A percentile compares a stretch with the other conserved stretches of the same genome.
Conservation (phyloP, 495 filamentous ascomycete genomes). For the Parmelia sp. region DNA sequence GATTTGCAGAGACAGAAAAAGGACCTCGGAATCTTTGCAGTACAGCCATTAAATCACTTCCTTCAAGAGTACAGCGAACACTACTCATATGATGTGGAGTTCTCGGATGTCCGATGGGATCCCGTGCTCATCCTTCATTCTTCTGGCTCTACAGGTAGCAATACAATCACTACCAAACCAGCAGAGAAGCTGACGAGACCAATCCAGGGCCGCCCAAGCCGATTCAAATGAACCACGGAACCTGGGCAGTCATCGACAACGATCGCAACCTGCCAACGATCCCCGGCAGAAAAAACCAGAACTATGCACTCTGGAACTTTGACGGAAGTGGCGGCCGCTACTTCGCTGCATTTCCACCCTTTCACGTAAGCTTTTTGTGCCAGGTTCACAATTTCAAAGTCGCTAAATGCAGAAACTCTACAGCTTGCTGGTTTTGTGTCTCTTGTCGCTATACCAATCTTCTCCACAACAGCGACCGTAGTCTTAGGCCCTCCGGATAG, state of each 20-base stretch:
- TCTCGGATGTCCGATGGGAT: slow-evolving; percentile 17
- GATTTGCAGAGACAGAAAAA: neutral
- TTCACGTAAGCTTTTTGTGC: slow-evolving; percentile 27
- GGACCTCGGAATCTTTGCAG: neutral
- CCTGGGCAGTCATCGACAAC: slow-evolving; percentile 30
- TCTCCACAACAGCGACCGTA: slow-evolving; percentile 24
- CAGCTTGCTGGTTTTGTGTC: slow-evolving; percentile 23
- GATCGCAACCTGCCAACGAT: slow-evolving; percentile 29
- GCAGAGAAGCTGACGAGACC: neutral
- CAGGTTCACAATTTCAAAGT: slow-evolving; percentile 8
- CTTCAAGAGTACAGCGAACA: slow-evolving; percentile 8
- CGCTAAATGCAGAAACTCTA: slow-evolving; percentile 14
- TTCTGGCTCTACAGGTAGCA: slow-evolving; percentile 27
- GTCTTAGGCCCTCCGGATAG: slow-evolving; percentile 28
- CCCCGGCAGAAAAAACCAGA: slow-evolving; percentile 28
- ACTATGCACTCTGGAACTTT: slow-evolving; percentile 27
- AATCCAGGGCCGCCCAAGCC: slow-evolving; percentile 27
- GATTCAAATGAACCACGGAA: slow-evolving; percentile 27
- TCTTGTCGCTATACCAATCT: slow-evolving; percentile 18
- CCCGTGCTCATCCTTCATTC: slow-evolving; percentile 27
- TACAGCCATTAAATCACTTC: slow-evolving; percentile 18
- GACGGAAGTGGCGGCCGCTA: slow-evolving; percentile 24
- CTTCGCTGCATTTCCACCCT: slow-evolving; percentile 28
- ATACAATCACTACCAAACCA: neutral
- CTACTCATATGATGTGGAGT: slow-evolving; percentile 19